A percentile compares a stretch with the other conserved stretches of the same genome.
Conservation (phyloP, 257 asterid genomes). For the Lantana camara region DNA sequence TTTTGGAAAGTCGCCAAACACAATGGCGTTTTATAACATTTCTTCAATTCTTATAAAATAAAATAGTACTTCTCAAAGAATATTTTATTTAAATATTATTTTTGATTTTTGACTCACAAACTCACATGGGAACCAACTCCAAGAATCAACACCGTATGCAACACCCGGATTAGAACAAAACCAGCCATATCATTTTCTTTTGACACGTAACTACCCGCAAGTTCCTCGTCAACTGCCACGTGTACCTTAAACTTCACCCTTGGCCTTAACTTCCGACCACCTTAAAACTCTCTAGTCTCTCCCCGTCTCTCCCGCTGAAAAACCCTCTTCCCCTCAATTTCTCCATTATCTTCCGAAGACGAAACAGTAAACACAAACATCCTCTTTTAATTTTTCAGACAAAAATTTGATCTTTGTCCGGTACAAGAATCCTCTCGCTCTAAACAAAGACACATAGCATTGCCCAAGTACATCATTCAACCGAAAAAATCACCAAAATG, state of each 20-base stretch:
- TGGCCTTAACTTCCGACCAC: neutral
- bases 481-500: conserved; percentile 37
- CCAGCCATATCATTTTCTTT: neutral
- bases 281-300: neutral
- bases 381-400: too few species aligned
- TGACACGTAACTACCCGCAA: conserved; percentile 14
- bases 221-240: conserved; percentile 15
- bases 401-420: too few species aligned
- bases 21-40: too few species aligned
- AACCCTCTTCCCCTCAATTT: neutral
- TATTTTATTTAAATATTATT: too few species aligned
- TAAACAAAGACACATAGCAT: neutral
- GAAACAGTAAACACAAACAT: too few species aligned
- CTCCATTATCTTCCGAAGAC: too few species aligned
- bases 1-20: too few species aligned
- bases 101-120: too few species aligned
- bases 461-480: neutral
- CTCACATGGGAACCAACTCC: neutral
- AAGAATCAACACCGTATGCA: neutral
- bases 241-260: conserved; percentile 8
- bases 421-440: too few species aligned
- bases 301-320: neutral
- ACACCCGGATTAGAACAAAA: neutral
- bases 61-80: too few species aligned
- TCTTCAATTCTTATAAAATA: too few species aligned